Percentiles rank a stretch among this genome's conserved stretches.
phyloP scores from a whole-genome alignment of 495 filamentous ascomycete species.

The Tuber calosporum region DNA sequence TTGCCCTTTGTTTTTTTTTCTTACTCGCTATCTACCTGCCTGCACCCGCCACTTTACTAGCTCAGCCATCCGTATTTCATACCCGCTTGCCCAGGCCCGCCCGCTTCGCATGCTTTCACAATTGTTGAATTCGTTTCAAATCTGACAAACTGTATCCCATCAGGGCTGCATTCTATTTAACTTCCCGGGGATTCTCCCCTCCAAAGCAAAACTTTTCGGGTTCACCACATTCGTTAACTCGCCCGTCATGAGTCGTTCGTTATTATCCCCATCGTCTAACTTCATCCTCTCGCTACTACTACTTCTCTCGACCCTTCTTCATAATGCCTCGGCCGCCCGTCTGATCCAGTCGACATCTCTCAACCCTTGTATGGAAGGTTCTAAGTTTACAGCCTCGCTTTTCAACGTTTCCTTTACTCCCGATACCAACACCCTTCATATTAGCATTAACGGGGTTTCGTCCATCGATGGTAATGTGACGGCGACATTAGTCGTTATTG shows the following conservation, averaged over 20 bases:
- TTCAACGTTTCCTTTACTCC: constrained; percentile 78
- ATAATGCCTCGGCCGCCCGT: constrained; percentile 41
- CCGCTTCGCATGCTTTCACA: constrained; percentile 27
- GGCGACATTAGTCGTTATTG: constrained; percentile 67
- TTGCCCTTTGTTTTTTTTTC: constrained; percentile 46
- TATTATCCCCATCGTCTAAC: constrained; percentile 18
- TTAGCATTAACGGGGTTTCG: constrained; percentile 77
- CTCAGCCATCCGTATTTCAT: constrained; percentile 22
- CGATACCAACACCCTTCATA: constrained; percentile 59
- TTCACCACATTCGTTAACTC: constrained; percentile 32
- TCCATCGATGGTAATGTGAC: constrained; percentile 76
- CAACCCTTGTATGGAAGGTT: constrained; percentile 68
- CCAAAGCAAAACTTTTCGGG: constrained; percentile 6
- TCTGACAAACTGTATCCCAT: constrained; percentile 18
- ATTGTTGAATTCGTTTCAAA: constrained; percentile 16
- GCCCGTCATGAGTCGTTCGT: constrained; percentile 28
- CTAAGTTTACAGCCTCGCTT: constrained; percentile 71
- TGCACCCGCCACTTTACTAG: constrained; percentile 42
- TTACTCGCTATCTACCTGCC: constrained; percentile 24
- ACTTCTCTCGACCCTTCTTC: constrained; percentile 38
- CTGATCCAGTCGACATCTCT: constrained; percentile 67
- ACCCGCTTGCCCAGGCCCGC: constrained; percentile 15
- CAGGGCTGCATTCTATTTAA: constrained; percentile 15
- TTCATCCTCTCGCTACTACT: constrained; percentile 45
- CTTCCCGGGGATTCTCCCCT: constrained; percentile 20